Conservation (phyloP, 805 yeast genomes). For the Saccharomyces jurei region DNA sequence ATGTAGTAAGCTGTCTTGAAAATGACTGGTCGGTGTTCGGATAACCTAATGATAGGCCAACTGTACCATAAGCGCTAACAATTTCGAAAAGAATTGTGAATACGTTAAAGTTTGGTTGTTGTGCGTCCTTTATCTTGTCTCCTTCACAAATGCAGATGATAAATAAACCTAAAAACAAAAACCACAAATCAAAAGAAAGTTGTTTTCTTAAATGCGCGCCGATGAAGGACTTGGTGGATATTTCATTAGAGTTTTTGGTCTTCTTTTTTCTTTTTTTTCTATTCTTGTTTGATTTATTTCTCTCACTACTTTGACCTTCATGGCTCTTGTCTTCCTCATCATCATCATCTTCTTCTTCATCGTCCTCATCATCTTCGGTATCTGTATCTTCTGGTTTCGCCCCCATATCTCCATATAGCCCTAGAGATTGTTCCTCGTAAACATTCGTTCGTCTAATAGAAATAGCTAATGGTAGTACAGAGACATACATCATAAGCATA, state of each 20-base stretch:
- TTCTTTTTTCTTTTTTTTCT: constrained; percentile 11
- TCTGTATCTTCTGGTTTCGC: constrained; percentile 23
- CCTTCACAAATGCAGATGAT: constrained; percentile 85
- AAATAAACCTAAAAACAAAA: constrained; percentile 75
- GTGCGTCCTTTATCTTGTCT: constrained; percentile 40
- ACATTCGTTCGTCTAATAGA: constrained; percentile 95
- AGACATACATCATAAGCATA: constrained; percentile 95
- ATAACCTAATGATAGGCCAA: constrained; percentile 84
- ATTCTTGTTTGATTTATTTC: constrained; percentile 18
- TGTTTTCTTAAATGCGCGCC: constrained; percentile 87
- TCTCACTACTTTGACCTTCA: constrained; percentile 5
- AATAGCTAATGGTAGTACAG: constrained; percentile 92
- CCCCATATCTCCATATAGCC: constrained; percentile 53
- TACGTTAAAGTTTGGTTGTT: constrained; percentile 47
- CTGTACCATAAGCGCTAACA: constrained; percentile 93
- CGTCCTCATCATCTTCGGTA: constrained; percentile 18
- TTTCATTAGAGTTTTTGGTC: constrained; percentile 23
- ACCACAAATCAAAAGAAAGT: constrained; percentile 92
- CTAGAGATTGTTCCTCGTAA: constrained; percentile 93
- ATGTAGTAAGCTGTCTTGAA: constrained; percentile 56
- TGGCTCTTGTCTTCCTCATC: constrained; percentile 4
- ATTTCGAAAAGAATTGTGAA: constrained; percentile 79
- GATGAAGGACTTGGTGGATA: constrained; percentile 45
- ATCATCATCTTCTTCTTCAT: not conserved
- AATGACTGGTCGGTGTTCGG: constrained; percentile 62